Evolutionary conservation across 805 yeast species (phyloP), one percentile per base, ranked within the genome.

Genomic region (Metschnikowia cubensis): DNA sequence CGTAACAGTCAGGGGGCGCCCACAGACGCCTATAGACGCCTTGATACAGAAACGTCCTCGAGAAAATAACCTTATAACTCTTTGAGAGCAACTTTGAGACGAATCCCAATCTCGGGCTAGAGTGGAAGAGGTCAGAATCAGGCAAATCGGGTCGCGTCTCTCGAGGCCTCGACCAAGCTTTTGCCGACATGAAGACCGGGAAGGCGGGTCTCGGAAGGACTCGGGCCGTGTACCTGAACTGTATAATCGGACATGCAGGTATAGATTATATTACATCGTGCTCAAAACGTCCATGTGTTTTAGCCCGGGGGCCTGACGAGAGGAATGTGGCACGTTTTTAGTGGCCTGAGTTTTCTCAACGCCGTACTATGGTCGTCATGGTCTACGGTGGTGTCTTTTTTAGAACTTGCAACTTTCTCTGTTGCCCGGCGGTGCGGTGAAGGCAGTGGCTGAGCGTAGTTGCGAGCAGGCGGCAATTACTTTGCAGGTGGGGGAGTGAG

Each of bases 211-310:
- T 22, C 42, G 42, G 42, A 29, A 15, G 7, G 21, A 7, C 34
- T 39, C 45, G 35, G 36, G 17, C 45, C 36, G 45, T 32, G 45
- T 33, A 33, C 45, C 37, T 42, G 20, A 42, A 8, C 29, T 18
- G 44, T 31, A 41, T 17, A 35, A 20, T 14, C 25, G 14, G 20
- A 15, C 18, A 41, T 41, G 44, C 44, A 41, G 29, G 13, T 31
- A 18, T 7, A 41, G 44, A 41, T 41, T 32, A 41, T 41, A 11
- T 32, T 14, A 14, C 18, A 14, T 10, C 15, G 29, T 32, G 42
- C 35, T 17, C 36, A 41, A 41, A 41, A 41, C 44, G 35, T 17
- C n/a, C 29, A 25, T 17, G 31, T 14, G 31, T 38, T 21, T 22
- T 14, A 15, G 31, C 14, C 39, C 2, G 14, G 22, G 18, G n/a